These are phyloP conservation scores for Cryphonectria japonica DNA, from an alignment of 2,329 filamentous ascomycete genomes.

Conservation along the genomic window DNA sequence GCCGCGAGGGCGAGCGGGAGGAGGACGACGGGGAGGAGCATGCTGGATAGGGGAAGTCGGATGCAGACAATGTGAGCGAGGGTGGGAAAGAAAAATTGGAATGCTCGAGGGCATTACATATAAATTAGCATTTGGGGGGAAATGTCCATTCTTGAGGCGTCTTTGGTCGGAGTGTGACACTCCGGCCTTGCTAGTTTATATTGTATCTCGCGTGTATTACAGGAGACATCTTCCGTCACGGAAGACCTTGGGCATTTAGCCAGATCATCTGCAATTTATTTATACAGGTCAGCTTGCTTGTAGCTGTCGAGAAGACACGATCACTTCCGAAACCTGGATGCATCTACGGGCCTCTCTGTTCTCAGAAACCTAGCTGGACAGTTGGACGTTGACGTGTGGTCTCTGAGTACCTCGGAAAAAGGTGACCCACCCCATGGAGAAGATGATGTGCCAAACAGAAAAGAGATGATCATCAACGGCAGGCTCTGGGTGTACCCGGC, in stretches of 20 bases:
- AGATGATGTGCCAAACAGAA: not conserved
- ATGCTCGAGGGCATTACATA: too few species aligned
- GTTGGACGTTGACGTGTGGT: not conserved
- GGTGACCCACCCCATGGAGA: not conserved
- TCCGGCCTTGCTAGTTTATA: not conserved
- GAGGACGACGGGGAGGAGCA: constrained; percentile 49
- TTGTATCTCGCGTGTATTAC: not conserved
- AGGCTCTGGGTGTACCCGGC: too few species aligned
- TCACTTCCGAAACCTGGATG: not conserved
- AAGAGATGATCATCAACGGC: not conserved
- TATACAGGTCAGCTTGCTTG: not conserved
- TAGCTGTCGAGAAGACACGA: not conserved
- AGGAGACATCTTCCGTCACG: not conserved
- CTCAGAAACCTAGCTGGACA: not conserved
- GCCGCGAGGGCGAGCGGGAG: constrained; percentile 51
- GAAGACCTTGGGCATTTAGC: not conserved
- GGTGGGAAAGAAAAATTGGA: not conserved
- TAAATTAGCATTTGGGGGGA: too few species aligned
- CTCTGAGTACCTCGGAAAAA: not conserved
- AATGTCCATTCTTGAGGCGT: not conserved
- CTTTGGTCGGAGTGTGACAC: not conserved
- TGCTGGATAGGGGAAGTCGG: constrained; percentile 31
- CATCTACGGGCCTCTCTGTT: not conserved
- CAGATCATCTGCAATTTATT: not conserved
- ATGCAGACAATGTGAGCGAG: not conserved